Evolutionary conservation across 2,329 filamentous ascomycete species (phyloP), one percentile per base, ranked within the genome.

Genomic region (Aspergillus neotritici): DNA sequence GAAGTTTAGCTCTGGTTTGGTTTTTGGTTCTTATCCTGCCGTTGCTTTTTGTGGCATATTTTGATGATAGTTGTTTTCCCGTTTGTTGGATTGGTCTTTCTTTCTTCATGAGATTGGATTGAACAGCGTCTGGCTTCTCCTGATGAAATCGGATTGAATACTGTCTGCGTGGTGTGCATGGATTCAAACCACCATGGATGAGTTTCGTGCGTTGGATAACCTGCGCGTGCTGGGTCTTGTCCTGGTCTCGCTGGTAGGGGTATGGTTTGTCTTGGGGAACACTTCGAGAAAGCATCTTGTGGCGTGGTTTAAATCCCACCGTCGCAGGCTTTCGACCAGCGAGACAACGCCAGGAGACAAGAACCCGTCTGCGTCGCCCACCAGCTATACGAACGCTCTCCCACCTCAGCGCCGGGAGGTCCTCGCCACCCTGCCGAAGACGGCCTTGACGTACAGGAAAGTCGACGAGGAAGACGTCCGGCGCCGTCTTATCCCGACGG

Each of bases 281-380:
- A 16, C 47, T 13, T 67, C 67, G 47, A 64, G 67, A 16, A 64
- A 65, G 47, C 50, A 68, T 5, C 34, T 78, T 3, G 51, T 72
- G 13, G 51, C 56, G 41, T 62, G 66, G 41, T 46, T 76, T 4
- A 56, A 55, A 15, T 50, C 70, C 39, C 66, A 63, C 37, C 61
- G 62, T 33, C 65, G 68, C 43, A 68, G 67, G 48, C 53, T 63
- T n/a, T 73, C 73, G n/a, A 69, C 65, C 25, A 68, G 74, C 9
- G 66, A 62, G 47, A 78, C 75, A n/a, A 75, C 76, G 33, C 74
- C 76, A 31, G 69, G 70, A 2, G 66, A 69, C n/a, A 74, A 73
- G 56, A 66, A 65, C 49, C 44, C 65, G 39, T 44, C 59, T 25
- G 43, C 48, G 9, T 46, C 59, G 4, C 46, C 58, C 3, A 49